Evolutionary conservation across 768 basidiomycete species (phyloP).

Genomic region (Suillus clintonianus): DNA sequence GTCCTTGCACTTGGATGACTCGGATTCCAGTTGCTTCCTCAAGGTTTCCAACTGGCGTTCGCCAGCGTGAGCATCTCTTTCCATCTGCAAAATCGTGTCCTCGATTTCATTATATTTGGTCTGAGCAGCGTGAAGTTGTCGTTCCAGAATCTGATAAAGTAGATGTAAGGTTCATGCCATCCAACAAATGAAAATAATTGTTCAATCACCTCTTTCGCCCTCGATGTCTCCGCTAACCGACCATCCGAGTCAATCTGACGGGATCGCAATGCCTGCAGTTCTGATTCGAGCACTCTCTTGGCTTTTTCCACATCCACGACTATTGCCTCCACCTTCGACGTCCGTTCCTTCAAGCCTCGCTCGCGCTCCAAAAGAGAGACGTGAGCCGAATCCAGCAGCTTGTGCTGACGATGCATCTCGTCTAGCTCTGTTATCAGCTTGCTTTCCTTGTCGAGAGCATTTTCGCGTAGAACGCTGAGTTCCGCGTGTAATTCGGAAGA

Average conservation of each 20-base stretch:
- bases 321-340: slow-evolving; percentile 48
- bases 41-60: slow-evolving; percentile 70
- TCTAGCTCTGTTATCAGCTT: slow-evolving; percentile 80
- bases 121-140: slow-evolving; percentile 71
- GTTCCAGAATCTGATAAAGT: slow-evolving; percentile 63
- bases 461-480: slow-evolving; percentile 62
- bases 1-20: slow-evolving; percentile 70
- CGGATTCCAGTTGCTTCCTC: slow-evolving; percentile 73
- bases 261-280: slow-evolving; percentile 67
- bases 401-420: slow-evolving; percentile 57
- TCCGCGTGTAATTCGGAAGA: slow-evolving; percentile 63
- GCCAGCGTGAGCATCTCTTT: slow-evolving; percentile 77
- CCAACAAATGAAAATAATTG: neutral
- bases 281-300: slow-evolving; percentile 69
- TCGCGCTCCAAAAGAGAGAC: slow-evolving; percentile 66
- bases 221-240: slow-evolving; percentile 58
- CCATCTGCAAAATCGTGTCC: slow-evolving; percentile 80
- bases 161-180: neutral
- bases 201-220: slow-evolving; percentile 71
- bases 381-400: slow-evolving; percentile 59
- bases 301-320: slow-evolving; percentile 66
- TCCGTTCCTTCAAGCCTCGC: slow-evolving; percentile 49
- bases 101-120: slow-evolving; percentile 84
- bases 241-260: slow-evolving; percentile 69
- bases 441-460: slow-evolving; percentile 64